Percentiles rank a stretch among this genome's conserved stretches.
phyloP scores from a whole-genome alignment of 1,139 yeast species.

The Magnusiomyces ingens region DNA sequence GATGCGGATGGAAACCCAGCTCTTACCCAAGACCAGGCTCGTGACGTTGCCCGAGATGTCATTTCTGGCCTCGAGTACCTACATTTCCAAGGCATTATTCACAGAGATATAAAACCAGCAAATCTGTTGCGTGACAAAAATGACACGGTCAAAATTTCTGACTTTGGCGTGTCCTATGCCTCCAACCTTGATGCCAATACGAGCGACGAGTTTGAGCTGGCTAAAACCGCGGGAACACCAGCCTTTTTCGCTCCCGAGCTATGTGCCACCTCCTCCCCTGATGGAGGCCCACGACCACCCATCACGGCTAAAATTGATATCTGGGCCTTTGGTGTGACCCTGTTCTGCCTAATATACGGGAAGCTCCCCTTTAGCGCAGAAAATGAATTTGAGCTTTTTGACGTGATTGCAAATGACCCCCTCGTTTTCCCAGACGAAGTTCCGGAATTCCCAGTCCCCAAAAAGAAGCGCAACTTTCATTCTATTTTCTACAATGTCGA shows the following conservation, averaged over 20 bases:
- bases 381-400: slow-evolving; percentile 78
- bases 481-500: slow-evolving; percentile 30
- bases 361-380: slow-evolving; percentile 86
- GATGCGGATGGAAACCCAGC: slow-evolving; percentile 48
- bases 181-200: slow-evolving; percentile 41
- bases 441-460: slow-evolving; percentile 18
- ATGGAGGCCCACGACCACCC: slow-evolving; percentile 36
- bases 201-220: slow-evolving; percentile 71
- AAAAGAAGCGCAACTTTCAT: neutral
- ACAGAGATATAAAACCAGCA: slow-evolving; percentile 96
- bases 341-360: slow-evolving; percentile 85
- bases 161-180: slow-evolving; percentile 94
- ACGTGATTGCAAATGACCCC: slow-evolving; percentile 63
- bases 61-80: slow-evolving; percentile 85
- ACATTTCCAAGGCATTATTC: slow-evolving; percentile 90
- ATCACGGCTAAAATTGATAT: slow-evolving; percentile 78
- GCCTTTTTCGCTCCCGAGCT: slow-evolving; percentile 79
- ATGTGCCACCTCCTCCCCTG: slow-evolving; percentile 44
- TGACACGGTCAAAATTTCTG: slow-evolving; percentile 82
- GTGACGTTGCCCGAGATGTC: slow-evolving; percentile 75
- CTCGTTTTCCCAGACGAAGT: slow-evolving; percentile 52
- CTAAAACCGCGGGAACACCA: slow-evolving; percentile 88
- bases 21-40: slow-evolving; percentile 56
- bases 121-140: slow-evolving; percentile 70
- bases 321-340: slow-evolving; percentile 95